Base-by-base conservation (phyloP, 371 early-diverging fungal species). In the Lichtheimia corymbifera region DNA sequence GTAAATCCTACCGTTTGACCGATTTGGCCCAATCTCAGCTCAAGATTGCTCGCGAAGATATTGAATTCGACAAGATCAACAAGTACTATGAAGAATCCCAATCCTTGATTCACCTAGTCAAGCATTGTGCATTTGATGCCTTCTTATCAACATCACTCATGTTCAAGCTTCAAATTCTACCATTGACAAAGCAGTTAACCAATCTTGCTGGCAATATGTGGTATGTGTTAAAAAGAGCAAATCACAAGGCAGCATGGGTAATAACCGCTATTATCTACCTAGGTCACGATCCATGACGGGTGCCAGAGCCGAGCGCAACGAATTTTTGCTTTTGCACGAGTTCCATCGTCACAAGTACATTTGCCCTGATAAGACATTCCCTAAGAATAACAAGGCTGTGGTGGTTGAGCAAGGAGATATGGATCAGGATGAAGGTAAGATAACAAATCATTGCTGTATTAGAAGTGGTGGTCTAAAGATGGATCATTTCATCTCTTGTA, bases 231-330 rank as follows among this genome's bases (percentile, higher is more conserved):
- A 1, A 9, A 35, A 11, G 35, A 11, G 9, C 2, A 35, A n/a
- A n/a, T 35, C 35, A 35, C 35, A 1, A 35, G 35, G 11, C 11
- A 35, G 9, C 35, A 35, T 35, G 11, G 6, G 35, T 35, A 35
- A 9, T 9, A 5, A 35, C 7, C 7, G 9, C 18, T 24, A 13
- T 28, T 24, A 14, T 66, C 5, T 64, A 17, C n/a, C 5, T 52
- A 83, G 80, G 81, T 71, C 91, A 2, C 83, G 92, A 67, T 95
- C 98, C 0, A 81, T 97, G 79, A 86, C 88, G 22, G 98, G 98
- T 41, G 93, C 91, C n/a, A 81, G 99, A 42, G 96, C 99, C 11
- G 99, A 99, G 65, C 86, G 99, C 53, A 99, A 99, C 70, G 99
- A 99, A 75, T 98, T 87, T 62, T 85, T 99, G 11, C 74, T 99